Percentiles rank a stretch among this genome's conserved stretches.
These are phyloP conservation scores for Exophiala calicioides DNA, from an alignment of 2,329 filamentous ascomycete genomes.

Conservation along the genomic window DNA sequence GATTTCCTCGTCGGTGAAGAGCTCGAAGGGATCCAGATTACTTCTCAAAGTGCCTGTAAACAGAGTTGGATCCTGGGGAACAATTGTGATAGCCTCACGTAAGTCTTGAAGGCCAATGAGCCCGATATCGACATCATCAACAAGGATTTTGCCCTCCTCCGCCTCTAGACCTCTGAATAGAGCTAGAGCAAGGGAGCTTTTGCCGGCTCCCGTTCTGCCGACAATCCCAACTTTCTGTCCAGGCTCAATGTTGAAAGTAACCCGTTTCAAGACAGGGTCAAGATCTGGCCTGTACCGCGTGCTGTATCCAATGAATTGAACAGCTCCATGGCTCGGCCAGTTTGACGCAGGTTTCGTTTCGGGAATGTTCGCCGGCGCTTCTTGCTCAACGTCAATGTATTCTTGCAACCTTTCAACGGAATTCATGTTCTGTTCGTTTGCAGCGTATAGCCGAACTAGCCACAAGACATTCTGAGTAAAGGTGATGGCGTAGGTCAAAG, in stretches of 20 bases:
- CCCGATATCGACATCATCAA: slow-evolving; percentile 89
- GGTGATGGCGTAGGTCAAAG: slow-evolving; percentile 90
- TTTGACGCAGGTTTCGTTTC: slow-evolving; percentile 73
- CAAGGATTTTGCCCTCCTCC: slow-evolving; percentile 81
- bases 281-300: slow-evolving; percentile 87
- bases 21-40: slow-evolving; percentile 88
- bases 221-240: slow-evolving; percentile 95
- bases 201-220: slow-evolving; percentile 90
- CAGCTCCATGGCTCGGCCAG: slow-evolving; percentile 83
- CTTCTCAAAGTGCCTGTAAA: slow-evolving; percentile 35
- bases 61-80: slow-evolving; percentile 76
- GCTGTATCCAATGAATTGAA: slow-evolving; percentile 86
- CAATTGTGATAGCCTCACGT: slow-evolving; percentile 91
- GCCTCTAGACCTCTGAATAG: slow-evolving; percentile 93
- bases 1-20: slow-evolving; percentile 87
- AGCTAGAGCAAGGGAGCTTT: slow-evolving; percentile 90
- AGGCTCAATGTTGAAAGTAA: slow-evolving; percentile 83
- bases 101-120: slow-evolving; percentile 89
- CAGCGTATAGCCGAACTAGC: slow-evolving; percentile 90
- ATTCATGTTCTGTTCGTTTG: slow-evolving; percentile 99
- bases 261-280: slow-evolving; percentile 77
- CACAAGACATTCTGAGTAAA: slow-evolving; percentile 97
- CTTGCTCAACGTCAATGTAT: slow-evolving; percentile 93
- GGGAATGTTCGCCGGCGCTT: slow-evolving; percentile 75
- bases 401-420: slow-evolving; percentile 97